Percentiles rank a stretch among this genome's conserved stretches.
phyloP scores from a whole-genome alignment of 179 eudicot species.

The Heliamphora pulchella region DNA sequence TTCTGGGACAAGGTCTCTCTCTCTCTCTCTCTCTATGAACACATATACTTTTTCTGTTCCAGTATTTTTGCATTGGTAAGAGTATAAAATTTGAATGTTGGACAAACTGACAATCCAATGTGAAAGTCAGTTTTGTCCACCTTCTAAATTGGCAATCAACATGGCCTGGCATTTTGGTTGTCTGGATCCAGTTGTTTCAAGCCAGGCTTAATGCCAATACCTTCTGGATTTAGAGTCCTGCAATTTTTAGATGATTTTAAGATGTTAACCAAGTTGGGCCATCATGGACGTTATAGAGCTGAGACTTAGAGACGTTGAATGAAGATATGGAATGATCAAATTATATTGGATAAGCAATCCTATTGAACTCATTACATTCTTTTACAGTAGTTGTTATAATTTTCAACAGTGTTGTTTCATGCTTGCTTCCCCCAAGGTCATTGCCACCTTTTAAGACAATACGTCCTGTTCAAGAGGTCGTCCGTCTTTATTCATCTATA shows the following conservation, averaged over 20 bases:
- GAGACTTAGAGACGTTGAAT: too few species aligned
- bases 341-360: neutral
- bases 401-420: neutral
- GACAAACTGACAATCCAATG: neutral
- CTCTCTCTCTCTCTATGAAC: neutral
- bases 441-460: too few species aligned
- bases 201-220: neutral
- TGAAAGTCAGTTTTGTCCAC: neutral
- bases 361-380: too few species aligned
- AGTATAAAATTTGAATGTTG: neutral
- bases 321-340: neutral
- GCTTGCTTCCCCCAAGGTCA: neutral
- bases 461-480: too few species aligned
- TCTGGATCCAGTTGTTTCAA: neutral
- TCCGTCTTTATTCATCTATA: constrained; percentile 2
- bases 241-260: neutral
- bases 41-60: neutral
- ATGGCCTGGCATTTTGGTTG: neutral
- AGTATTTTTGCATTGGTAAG: too few species aligned
- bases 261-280: neutral
- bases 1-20: constrained; percentile 53
- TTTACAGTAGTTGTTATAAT: neutral
- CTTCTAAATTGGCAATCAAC: neutral
- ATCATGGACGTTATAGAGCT: neutral
- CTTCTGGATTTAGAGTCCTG: neutral